Base-by-base conservation (phyloP, 2,329 filamentous ascomycete genomes). In the Moelleriella libera region DNA sequence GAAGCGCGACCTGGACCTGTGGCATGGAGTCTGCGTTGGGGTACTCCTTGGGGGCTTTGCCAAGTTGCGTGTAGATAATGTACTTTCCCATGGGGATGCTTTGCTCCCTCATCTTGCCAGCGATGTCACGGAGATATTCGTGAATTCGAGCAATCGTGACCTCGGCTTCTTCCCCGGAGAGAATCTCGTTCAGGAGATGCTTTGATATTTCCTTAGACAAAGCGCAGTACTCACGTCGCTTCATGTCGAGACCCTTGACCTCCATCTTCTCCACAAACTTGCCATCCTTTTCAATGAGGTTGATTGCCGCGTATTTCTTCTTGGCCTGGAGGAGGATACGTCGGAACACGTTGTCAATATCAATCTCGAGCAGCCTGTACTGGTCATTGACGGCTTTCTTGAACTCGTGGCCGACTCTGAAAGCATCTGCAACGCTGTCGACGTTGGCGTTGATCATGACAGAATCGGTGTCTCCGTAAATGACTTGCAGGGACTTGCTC, bases 361-460 rank as follows among this genome's bases (percentile, higher is more conserved):
- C 92, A 53, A 98, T 98, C 63, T 98, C 94, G 11, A 98, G 75
- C 46, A 96, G 76, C 58, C 76, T 85, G 65, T 98, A 98, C 52
- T 84, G 82, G 56, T 95, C 87, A 60, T 98, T 98, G 67, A 98
- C 92, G 29, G 87, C 80, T 57, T 81, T 83, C 68, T 96, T 97
- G 74, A 98, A 97, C 52, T 97, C 88, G 43, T 88, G 82, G 49
- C 92, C 94, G 46, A 98, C 85, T 60, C 85, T 89, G 57, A 96
- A 70, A 2, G 92, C 92, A 58, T 94, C 88, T 32, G 85, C 80
- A 31, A 97, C 85, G 54, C 85, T 94, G 65, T 96, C 87, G 48
- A 92, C 88, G 60, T 97, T 97, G 53, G 92, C 94, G 60, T 98
- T 98, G 71, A 98, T 97, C 92, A 98, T 98, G 67, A 98, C 92